Conservation (phyloP, 305 asterid species). For the Fraxinus velutina region DNA sequence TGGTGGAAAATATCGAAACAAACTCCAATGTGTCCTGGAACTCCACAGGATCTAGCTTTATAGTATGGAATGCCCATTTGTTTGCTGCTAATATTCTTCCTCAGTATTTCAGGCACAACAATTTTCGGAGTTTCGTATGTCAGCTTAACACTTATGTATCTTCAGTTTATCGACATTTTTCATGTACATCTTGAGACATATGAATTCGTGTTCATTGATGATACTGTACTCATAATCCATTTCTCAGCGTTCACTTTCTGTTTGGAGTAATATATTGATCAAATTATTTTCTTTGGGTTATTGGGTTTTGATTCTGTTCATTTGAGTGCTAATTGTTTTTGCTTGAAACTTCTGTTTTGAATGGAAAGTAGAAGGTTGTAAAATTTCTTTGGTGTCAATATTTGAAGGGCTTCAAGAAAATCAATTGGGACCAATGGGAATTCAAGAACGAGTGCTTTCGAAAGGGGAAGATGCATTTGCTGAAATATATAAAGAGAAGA, state of each 20-base stretch:
- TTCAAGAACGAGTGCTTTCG: slow-evolving; percentile 40
- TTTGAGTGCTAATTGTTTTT: not conserved
- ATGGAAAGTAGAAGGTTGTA: not conserved
- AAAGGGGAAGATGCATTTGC: slow-evolving; percentile 39
- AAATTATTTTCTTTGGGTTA: not conserved
- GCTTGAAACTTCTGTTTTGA: not conserved
- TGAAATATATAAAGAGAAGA: slow-evolving; percentile 35
- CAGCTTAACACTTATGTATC: slow-evolving; percentile 47
- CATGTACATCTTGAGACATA: not conserved
- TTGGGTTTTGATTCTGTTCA: not conserved
- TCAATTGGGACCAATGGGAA: slow-evolving; percentile 44
- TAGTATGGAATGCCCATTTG: slow-evolving; percentile 31
- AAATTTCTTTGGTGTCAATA: not conserved
- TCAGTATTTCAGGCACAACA: slow-evolving; percentile 45
- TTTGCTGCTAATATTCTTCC: slow-evolving; percentile 45
- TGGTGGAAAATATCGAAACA: slow-evolving; percentile 36
- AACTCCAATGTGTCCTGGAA: slow-evolving; percentile 36
- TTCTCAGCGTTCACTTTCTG: not conserved
- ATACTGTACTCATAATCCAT: not conserved
- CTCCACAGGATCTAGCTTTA: slow-evolving; percentile 38
- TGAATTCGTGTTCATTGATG: not conserved
- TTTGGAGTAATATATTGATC: not conserved
- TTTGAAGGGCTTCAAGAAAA: slow-evolving; percentile 42
- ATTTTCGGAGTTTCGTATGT: slow-evolving; percentile 43
- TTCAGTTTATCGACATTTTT: not conserved